phyloP scores from a whole-genome alignment of 1,284 basidiomycete genomes.

The Exobasidium cylindrosporum region DNA sequence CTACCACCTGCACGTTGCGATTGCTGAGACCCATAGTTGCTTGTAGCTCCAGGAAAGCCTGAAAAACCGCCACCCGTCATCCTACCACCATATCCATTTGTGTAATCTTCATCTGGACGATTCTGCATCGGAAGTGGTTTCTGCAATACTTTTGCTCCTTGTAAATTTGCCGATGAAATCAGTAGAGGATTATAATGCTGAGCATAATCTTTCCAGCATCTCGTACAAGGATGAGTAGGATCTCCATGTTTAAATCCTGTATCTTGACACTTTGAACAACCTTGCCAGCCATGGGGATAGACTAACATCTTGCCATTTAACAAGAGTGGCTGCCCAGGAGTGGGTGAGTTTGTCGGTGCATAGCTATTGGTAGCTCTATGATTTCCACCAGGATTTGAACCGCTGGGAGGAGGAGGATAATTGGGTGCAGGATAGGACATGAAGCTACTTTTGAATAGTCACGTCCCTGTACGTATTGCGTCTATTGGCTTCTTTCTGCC shows the following conservation, averaged over 20 bases:
- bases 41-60: slow-evolving; percentile 7
- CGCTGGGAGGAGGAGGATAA: not conserved
- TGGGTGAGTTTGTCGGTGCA: not conserved
- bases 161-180: not conserved
- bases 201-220: slow-evolving; percentile 7
- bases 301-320: slow-evolving; percentile 3
- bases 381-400: not conserved
- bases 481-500: too few species aligned
- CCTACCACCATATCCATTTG: not conserved
- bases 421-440: not conserved
- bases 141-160: slow-evolving; percentile 11
- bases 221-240: slow-evolving; percentile 10
- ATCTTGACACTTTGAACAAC: slow-evolving; percentile 11
- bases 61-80: not conserved
- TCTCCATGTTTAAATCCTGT: slow-evolving; percentile 13
- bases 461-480: too few species aligned
- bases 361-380: not conserved
- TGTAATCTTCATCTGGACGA: not conserved
- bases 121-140: not conserved
- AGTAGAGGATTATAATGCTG: slow-evolving; percentile 5
- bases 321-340: slow-evolving; percentile 10
- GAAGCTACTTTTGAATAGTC: too few species aligned
- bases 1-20: not conserved
- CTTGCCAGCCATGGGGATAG: not conserved
- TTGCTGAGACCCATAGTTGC: not conserved